Base-by-base conservation (phyloP, 2,329 filamentous ascomycete genomes). In the Saccharata proteae region DNA sequence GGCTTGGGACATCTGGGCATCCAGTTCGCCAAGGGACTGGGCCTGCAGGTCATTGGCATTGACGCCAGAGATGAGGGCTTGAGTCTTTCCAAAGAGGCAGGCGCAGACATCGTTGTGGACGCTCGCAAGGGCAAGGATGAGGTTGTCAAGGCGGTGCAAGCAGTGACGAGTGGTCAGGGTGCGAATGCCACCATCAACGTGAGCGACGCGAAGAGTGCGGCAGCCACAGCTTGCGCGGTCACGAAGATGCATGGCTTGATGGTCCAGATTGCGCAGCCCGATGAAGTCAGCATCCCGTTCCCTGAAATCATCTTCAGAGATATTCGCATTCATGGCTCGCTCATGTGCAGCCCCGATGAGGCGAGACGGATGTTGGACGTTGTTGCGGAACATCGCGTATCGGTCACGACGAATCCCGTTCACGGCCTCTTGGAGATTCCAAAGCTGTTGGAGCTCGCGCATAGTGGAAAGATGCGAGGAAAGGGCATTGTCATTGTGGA, bases 211-310 rank as follows among this genome's bases (percentile, higher is more conserved):
- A 46, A 55, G 2, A 51, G 49, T 0, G 64, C 71, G 3, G 62
- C 67, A 23, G 67, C 59, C 4, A 47, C 64, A 14, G 63, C 59
- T 0, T 70, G 65, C 31, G 69, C 69, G 0, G 53, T 73, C 1
- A 77, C 72, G 0, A 65, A 59, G 43, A 73, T 68, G 61, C 72
- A 77, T 43, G 71, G 69, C 3, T 61, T 55, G 0, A 55, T 74
- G 43, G 55, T 76, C 2, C 69, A 76, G 46, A 63, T 76, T 28
- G 70, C 69, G n/a, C 70, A 23, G 64, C 57, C 56, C 6, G 46
- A 55, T 19, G 43, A 49, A 8, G 44, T 61, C 10, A 36, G 35
- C 15, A 52, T 62, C 10, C 58, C 60, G 0, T 62, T 61, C 35
- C 44, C 43, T 1, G 65, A 73, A 42, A 41, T 72, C 5, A 54